A percentile compares a stretch with the other conserved stretches of the same genome.
These are phyloP conservation scores for Fremontodendron californicum DNA, from an alignment of 345 rosid species.

Conservation along the genomic window DNA sequence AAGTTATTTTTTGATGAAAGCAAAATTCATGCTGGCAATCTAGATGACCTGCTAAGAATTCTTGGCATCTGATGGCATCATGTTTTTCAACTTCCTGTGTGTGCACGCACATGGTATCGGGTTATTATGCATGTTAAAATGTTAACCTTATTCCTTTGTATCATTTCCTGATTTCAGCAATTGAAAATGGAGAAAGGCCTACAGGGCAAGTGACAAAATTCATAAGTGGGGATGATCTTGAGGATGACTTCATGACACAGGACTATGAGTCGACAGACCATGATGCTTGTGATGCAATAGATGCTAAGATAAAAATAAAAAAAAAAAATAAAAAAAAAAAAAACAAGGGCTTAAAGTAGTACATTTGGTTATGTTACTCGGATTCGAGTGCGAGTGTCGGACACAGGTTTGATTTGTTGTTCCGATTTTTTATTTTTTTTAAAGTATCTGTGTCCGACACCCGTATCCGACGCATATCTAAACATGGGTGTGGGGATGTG, in stretches of 20 bases:
- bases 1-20: not conserved
- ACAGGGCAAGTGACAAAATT: constrained; percentile 59
- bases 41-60: not conserved
- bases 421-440: too few relatives aligned
- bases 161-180: constrained; percentile 28
- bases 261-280: constrained; percentile 20
- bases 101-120: not conserved
- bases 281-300: constrained; percentile 20
- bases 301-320: constrained; percentile 29
- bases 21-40: not conserved
- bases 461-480: too few relatives aligned
- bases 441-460: too few relatives aligned
- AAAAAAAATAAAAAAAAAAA: too few relatives aligned
- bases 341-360: constrained; percentile 71
- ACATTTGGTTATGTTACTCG: too few relatives aligned
- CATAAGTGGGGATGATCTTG: constrained; percentile 75
- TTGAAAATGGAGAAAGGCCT: constrained; percentile 32
- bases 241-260: constrained; percentile 64
- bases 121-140: constrained; percentile 5
- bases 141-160: not conserved
- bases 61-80: not conserved
- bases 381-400: too few relatives aligned
- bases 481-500: too few relatives aligned
- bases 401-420: too few relatives aligned
- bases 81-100: not conserved